These are phyloP conservation scores for Paramecium biaurelia DNA, from an alignment of 73 alveolate species.

Conservation along the genomic window DNA sequence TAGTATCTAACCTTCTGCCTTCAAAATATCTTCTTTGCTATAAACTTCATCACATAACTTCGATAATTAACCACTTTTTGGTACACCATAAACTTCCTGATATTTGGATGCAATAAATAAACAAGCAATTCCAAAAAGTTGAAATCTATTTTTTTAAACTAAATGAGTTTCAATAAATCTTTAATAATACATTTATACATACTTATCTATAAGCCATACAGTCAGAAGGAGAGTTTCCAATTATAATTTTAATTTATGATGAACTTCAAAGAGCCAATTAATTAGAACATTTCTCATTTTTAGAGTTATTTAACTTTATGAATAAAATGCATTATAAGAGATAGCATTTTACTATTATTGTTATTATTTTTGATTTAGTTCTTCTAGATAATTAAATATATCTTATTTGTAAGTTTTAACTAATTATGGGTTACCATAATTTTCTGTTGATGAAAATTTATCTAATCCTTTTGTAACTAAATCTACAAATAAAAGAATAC, in stretches of 20 bases:
- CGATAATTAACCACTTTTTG: constrained; percentile 58
- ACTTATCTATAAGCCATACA: constrained; percentile 85
- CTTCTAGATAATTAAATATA: background rate
- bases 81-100: constrained; percentile 77
- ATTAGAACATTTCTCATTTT: constrained; percentile 74
- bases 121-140: constrained; percentile 83
- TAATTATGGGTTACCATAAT: background rate
- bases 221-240: constrained; percentile 94
- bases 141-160: constrained; percentile 55
- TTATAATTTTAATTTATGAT: constrained; percentile 84
- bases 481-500: background rate
- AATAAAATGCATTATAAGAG: background rate
- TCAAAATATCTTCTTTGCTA: constrained; percentile 80
- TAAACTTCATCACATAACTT: constrained; percentile 76
- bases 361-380: background rate
- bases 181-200: background rate
- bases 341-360: background rate
- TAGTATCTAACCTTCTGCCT: constrained; percentile 85
- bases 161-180: constrained; percentile 76
- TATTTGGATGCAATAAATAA: constrained; percentile 85
- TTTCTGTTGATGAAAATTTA: background rate
- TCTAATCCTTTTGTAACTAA: background rate
- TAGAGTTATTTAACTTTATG: constrained; percentile 66
- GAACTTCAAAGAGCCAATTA: constrained; percentile 94
- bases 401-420: background rate